phyloP scores from a whole-genome alignment of 2,329 filamentous ascomycete genomes.

The Keithomyces neogunnii region DNA sequence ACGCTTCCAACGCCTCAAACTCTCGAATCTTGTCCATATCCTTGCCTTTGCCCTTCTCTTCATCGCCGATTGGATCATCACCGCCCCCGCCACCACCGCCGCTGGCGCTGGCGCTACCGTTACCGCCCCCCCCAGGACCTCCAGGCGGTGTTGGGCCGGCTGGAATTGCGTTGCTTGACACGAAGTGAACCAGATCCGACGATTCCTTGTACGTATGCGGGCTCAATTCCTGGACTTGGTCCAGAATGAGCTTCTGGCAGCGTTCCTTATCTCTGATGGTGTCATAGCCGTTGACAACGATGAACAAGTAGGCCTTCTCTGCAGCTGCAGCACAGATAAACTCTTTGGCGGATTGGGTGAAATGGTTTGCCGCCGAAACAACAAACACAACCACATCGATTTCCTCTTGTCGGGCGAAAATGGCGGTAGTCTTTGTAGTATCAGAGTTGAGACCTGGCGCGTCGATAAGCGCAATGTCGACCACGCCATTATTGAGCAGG shows the following conservation, averaged over 20 bases:
- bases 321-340: conserved; percentile 94
- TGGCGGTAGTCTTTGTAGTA: conserved; percentile 91
- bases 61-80: conserved; percentile 24
- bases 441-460: conserved; percentile 93
- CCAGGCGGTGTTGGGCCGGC: conserved; percentile 51
- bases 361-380: conserved; percentile 94
- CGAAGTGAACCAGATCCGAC: conserved; percentile 89
- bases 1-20: conserved; percentile 83
- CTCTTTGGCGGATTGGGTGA: conserved; percentile 94
- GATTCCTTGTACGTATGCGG: conserved; percentile 90
- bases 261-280: conserved; percentile 85
- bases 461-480: conserved; percentile 96
- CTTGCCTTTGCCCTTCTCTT: conserved; percentile 58
- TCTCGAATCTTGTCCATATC: conserved; percentile 81
- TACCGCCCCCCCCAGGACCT: conserved; percentile 45
- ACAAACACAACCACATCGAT: conserved; percentile 99
- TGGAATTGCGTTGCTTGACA: conserved; percentile 92
- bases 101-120: conserved; percentile 39
- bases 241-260: conserved; percentile 86
- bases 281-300: conserved; percentile 97
- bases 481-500: conserved; percentile 90
- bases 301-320: conserved; percentile 98
- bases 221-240: conserved; percentile 81
- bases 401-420: conserved; percentile 95
- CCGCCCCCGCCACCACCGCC: conserved; percentile 48